Conservation (phyloP, 495 filamentous ascomycete species). For the Penicillium herquei region DNA sequence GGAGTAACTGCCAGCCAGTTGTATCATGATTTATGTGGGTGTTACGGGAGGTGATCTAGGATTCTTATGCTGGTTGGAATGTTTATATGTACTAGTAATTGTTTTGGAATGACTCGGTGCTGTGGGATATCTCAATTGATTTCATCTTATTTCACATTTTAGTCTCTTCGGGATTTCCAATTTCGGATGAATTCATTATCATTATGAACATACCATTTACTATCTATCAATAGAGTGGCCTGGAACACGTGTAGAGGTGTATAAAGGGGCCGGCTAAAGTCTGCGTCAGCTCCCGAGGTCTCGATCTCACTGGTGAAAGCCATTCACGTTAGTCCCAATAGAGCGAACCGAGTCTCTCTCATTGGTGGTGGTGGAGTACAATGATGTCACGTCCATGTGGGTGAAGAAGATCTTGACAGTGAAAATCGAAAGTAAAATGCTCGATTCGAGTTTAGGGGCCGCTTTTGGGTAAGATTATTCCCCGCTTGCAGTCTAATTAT, state of each 20-base stretch:
- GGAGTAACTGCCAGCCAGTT: not conserved
- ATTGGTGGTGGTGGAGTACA: slow-evolving; percentile 1
- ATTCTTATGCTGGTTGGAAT: not conserved
- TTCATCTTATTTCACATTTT: too few species aligned
- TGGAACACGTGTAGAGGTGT: not conserved
- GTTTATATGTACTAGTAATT: too few species aligned
- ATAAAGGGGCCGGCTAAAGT: not conserved
- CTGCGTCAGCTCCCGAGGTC: not conserved
- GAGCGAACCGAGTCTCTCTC: not conserved
- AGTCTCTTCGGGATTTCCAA: too few species aligned
- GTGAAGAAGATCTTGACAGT: not conserved
- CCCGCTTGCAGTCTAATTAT: not conserved
- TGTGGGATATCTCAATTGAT: too few species aligned
- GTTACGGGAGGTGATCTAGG: not conserved
- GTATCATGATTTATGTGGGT: not conserved
- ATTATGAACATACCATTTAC: too few species aligned
- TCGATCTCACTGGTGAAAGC: slow-evolving; percentile 1
- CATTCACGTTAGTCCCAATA: not conserved
- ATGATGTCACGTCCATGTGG: slow-evolving; percentile 1
- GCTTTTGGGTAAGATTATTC: not conserved
- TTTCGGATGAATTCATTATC: too few species aligned
- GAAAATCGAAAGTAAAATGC: not conserved
- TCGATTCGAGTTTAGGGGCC: slow-evolving; percentile 7
- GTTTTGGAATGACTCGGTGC: too few species aligned
- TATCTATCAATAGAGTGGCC: too few species aligned